Evolutionary conservation across 805 yeast genomes (phyloP), one percentile per base, ranked within the genome.

Genomic region (Candida jianshihensis): DNA sequence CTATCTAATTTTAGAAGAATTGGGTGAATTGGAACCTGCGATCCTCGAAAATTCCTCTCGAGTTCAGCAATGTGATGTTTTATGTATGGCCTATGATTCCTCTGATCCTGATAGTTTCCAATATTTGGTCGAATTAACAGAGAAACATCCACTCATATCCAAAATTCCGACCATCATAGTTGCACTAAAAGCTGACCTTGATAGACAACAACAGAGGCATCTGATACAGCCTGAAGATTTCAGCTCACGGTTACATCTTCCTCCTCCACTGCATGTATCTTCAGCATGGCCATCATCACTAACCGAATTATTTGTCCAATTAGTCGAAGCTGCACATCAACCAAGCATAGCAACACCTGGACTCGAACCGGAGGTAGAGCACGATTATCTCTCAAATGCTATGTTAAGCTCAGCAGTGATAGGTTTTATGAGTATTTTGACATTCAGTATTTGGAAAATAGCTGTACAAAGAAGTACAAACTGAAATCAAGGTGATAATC

Each of bases 81-180:
- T 92, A 1, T 92, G 97, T 57, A 71, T 84, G 51, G 71, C 88
- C 0, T 92, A 92, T 58, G 99, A 92, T 55, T 87, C 97, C 0
- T 81, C 96, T 0, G 97, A 92, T 53, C 97, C 99, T 0, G 95
- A 90, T 37, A 85, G 95, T 30, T 92, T 92, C 57, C 84, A 88
- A 36, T 78, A 84, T 53, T 61, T 89, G 35, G 81, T 83, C 19
- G 82, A 82, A 15, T 56, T 89, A n/a, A 63, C 88, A 12, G 63
- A 70, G 21, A 69, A 64, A 43, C 77, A 81, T 49, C 73, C 78
- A 2, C 62, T 66, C 22, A 60, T 81, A 15, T 73, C 80, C 46
- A 70, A 71, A 35, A 61, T 92, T 3, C 99, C 99, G 0, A 72
- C 81, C 4, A 78, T 92, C 0, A 85, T 81, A 51, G 97, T 89